Conservation (phyloP, 1,284 basidiomycete species). For the Naganishia cerealis region DNA sequence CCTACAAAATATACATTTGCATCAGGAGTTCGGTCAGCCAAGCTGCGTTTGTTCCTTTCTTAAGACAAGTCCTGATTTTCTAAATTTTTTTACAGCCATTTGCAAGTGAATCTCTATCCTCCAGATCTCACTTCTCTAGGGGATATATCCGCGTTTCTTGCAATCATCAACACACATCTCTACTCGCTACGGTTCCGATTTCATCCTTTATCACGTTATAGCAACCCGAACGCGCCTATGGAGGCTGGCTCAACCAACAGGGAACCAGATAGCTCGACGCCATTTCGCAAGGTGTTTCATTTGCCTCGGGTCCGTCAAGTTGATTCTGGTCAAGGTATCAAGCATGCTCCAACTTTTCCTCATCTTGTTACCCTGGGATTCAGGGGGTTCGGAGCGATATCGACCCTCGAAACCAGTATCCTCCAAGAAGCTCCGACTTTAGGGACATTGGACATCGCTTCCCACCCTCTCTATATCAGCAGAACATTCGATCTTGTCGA, state of each 20-base stretch:
- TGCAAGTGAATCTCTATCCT: slow-evolving; percentile 6
- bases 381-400: slow-evolving; percentile 4
- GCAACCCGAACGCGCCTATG: too few relatives aligned
- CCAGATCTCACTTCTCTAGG: not conserved
- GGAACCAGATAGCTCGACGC: not conserved
- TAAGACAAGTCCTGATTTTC: not conserved
- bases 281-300: slow-evolving; percentile 5
- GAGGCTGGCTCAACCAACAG: not conserved
- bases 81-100: not conserved
- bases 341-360: not conserved
- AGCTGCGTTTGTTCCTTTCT: not conserved
- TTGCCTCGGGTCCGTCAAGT: not conserved
- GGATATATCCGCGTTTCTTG: not conserved
- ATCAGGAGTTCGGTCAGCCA: slow-evolving; percentile 1
- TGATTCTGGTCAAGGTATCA: too few relatives aligned
- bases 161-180: slow-evolving; percentile 1
- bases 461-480: not conserved
- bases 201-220: slow-evolving; percentile 1
- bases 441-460: not conserved
- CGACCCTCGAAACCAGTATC: not conserved
- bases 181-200: slow-evolving; percentile 15
- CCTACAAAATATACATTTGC: slow-evolving; percentile 3
- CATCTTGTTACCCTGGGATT: not conserved
- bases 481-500: not conserved
- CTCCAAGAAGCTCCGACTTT: slow-evolving; percentile 4